Evolutionary conservation across 441 rosid genomes (phyloP).

Genomic region (Gossypium lobatum): DNA sequence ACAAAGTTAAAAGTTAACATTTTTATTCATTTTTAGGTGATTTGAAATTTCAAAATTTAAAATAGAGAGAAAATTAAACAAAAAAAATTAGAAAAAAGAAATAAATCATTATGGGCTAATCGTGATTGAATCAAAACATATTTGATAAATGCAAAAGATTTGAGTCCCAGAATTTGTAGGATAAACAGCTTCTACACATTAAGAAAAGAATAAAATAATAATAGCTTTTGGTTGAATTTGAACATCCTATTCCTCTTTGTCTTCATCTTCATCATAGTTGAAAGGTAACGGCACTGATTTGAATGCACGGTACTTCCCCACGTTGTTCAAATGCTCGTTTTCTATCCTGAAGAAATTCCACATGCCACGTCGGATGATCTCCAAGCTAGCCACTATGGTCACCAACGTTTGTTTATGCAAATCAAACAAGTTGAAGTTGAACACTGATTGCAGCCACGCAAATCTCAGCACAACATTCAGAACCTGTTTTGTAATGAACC

Average conservation of each 20-base stretch:
- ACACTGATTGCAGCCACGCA: constrained; percentile 66
- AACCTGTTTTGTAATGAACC: background rate
- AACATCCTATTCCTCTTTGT: background rate
- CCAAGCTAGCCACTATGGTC: constrained; percentile 51
- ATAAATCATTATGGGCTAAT: no score
- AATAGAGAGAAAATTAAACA: no score
- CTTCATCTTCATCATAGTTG: constrained; percentile 14
- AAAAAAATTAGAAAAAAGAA: no score
- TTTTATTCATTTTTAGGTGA: no score
- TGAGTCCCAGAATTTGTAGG: background rate
- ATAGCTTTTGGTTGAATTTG: background rate
- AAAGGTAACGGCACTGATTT: constrained; percentile 14
- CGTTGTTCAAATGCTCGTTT: constrained; percentile 15
- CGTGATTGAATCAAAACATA: no score
- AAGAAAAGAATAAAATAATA: background rate
- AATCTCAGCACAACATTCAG: constrained; percentile 56
- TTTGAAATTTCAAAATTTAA: no score
- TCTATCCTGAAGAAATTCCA: constrained; percentile 61
- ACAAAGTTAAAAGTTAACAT: no score
- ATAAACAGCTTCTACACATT: background rate
- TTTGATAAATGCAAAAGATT: background rate
- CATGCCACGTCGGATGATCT: constrained; percentile 72
- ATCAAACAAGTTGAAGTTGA: constrained; percentile 23
- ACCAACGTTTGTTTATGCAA: constrained; percentile 36
- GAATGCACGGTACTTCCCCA: constrained; percentile 13